Conservation (phyloP, 441 rosid genomes). For the Arabidopsis hybrid region DNA sequence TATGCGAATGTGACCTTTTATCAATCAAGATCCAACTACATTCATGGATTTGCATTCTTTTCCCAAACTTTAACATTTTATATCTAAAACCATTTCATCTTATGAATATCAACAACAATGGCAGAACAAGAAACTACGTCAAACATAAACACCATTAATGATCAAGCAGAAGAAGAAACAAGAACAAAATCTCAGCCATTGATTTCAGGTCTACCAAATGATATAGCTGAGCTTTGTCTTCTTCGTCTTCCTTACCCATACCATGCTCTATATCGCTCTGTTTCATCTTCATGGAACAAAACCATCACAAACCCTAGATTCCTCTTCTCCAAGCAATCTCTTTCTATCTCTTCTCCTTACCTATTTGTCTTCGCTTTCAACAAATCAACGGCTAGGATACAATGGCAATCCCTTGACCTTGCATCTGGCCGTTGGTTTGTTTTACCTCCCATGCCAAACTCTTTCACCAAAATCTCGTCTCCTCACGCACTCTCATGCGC, state of each 20-base stretch:
- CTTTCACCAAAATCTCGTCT: conserved; percentile 50
- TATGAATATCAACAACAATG: conserved; percentile 21
- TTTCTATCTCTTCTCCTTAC: conserved; percentile 57
- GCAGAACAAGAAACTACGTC: conserved; percentile 10
- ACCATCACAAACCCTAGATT: conserved; percentile 57
- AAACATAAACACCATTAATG: neutral
- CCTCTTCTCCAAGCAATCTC: conserved; percentile 49
- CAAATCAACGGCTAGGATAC: conserved; percentile 64
- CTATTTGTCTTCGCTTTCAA: conserved; percentile 71
- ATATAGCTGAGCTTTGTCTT: conserved; percentile 69
- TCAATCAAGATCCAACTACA: neutral
- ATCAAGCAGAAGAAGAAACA: conserved; percentile 28
- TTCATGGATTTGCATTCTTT: neutral
- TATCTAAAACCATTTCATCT: neutral
- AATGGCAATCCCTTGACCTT: conserved; percentile 73
- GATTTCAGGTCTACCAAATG: conserved; percentile 76
- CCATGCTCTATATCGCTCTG: conserved; percentile 61
- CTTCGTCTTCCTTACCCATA: conserved; percentile 71
- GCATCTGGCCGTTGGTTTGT: conserved; percentile 68
- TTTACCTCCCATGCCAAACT: conserved; percentile 65
- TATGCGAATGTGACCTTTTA: conserved; percentile 20
- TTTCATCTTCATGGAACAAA: conserved; percentile 74
- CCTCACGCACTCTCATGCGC: conserved; percentile 65
- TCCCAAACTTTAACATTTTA: neutral
- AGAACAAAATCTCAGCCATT: conserved; percentile 46